These are phyloP conservation scores for Myriosclerotinia curreyana DNA, from an alignment of 2,329 filamentous ascomycete genomes.

Conservation along the genomic window DNA sequence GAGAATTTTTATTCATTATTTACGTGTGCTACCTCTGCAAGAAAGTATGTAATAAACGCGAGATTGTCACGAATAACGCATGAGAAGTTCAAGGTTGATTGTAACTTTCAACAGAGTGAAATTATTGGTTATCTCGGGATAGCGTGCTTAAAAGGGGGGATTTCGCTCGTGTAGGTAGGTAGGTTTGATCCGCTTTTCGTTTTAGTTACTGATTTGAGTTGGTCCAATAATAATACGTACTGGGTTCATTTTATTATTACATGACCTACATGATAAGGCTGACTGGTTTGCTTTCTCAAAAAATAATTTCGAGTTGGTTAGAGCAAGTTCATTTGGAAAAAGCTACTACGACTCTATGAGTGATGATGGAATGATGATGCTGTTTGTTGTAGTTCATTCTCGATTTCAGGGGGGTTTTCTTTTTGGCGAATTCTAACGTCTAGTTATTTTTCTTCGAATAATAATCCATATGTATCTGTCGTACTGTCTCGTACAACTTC, in stretches of 20 bases:
- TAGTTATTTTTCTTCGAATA: background rate
- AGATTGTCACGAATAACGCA: constrained; percentile 9
- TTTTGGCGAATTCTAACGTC: too few species aligned
- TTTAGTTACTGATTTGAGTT: background rate
- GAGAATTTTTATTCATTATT: too few species aligned
- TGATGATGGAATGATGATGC: background rate
- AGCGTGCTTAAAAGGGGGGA: constrained; percentile 2
- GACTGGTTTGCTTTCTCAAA: constrained; percentile 4
- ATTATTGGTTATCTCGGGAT: background rate
- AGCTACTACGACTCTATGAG: background rate
- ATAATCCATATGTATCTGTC: background rate
- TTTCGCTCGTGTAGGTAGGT: background rate
- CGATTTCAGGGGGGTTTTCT: too few species aligned
- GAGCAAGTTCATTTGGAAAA: background rate
- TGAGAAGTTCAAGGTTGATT: constrained; percentile 4
- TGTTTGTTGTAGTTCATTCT: background rate
- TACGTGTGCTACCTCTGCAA: background rate
- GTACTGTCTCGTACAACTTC: background rate
- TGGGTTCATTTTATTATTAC: background rate
- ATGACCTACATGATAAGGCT: constrained; percentile 17
- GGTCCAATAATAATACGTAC: background rate
- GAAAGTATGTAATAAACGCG: background rate
- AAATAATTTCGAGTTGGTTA: background rate
- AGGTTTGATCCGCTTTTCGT: background rate
- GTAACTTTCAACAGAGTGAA: background rate